Evolutionary conservation across 1,284 basidiomycete genomes (phyloP).

Genomic region (Tetrapyrgos nigripes): DNA sequence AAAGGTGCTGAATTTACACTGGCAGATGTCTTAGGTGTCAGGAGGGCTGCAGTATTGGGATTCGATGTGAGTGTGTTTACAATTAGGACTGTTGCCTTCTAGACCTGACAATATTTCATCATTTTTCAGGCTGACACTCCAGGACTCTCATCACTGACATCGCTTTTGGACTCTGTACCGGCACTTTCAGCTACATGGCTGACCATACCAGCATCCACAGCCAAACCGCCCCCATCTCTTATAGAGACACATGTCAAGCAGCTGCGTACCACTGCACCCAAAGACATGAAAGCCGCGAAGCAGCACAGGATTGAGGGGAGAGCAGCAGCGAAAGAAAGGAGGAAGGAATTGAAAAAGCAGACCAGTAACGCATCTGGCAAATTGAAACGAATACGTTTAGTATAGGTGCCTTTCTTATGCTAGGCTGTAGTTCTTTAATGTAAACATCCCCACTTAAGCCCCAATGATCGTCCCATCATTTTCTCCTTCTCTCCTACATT

Average conservation of each 20-base stretch:
- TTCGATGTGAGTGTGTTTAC: constrained; percentile 48
- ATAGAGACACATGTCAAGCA: constrained; percentile 87
- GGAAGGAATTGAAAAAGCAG: constrained; percentile 37
- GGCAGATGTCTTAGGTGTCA: constrained; percentile 68
- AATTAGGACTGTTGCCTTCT: constrained; percentile 6
- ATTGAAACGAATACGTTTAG: too few species aligned
- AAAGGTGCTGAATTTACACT: constrained; percentile 72
- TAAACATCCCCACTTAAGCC: too few species aligned
- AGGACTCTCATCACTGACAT: constrained; percentile 41
- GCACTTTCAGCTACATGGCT: constrained; percentile 72
- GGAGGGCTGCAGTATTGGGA: constrained; percentile 74
- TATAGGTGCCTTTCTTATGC: constrained; percentile 4
- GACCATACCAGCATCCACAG: constrained; percentile 22
- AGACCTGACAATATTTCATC: constrained; percentile 3
- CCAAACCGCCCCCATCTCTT: constrained; percentile 34
- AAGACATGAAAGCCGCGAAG: constrained; percentile 79
- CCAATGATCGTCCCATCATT: constrained; percentile 30
- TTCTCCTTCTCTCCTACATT: constrained; percentile 61
- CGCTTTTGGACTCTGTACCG: constrained; percentile 55
- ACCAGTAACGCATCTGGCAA: constrained; percentile 6
- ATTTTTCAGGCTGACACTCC: constrained; percentile 45
- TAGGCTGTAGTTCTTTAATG: too few species aligned
- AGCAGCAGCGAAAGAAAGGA: constrained; percentile 54
- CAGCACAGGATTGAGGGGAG: constrained; percentile 63
- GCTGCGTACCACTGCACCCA: constrained; percentile 80